phyloP scores from a whole-genome alignment of 169 alveolate genomes.

The Pseudocohnilembus persalinus region DNA sequence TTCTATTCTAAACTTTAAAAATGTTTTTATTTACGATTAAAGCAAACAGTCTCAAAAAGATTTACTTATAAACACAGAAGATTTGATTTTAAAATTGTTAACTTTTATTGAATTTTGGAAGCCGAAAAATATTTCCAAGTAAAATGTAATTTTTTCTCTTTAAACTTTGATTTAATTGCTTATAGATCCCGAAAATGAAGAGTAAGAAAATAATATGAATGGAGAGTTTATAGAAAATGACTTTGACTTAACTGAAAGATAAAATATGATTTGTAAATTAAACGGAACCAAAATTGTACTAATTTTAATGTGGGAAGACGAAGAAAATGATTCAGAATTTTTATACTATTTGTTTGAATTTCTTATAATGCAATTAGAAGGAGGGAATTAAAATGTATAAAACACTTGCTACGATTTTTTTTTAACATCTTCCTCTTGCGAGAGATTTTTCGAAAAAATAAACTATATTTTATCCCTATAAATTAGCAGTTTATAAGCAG shows the following conservation, averaged over 20 bases:
- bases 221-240: constrained; percentile 9
- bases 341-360: constrained; percentile 23
- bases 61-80: constrained; percentile 2
- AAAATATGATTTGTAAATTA: constrained; percentile 26
- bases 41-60: not conserved
- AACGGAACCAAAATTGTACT: constrained; percentile 33
- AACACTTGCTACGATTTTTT: constrained; percentile 40
- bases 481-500: not conserved
- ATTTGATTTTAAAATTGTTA: constrained; percentile 2
- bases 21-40: not conserved
- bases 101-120: constrained; percentile 34
- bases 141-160: constrained; percentile 38
- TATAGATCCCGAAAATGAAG: constrained; percentile 5
- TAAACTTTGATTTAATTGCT: constrained; percentile 23
- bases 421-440: constrained; percentile 22
- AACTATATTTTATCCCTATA: not conserved
- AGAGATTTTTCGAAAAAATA: constrained; percentile 8
- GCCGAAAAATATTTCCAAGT: constrained; percentile 29
- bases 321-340: constrained; percentile 36
- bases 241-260: constrained; percentile 15
- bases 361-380: constrained; percentile 19
- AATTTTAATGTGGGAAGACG: constrained; percentile 37
- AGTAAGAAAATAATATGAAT: constrained; percentile 2
- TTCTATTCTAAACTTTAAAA: not conserved
- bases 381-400: constrained; percentile 35